phyloP scores from a whole-genome alignment of 1,284 basidiomycete species.

The Sanguinoderma infundibulare region DNA sequence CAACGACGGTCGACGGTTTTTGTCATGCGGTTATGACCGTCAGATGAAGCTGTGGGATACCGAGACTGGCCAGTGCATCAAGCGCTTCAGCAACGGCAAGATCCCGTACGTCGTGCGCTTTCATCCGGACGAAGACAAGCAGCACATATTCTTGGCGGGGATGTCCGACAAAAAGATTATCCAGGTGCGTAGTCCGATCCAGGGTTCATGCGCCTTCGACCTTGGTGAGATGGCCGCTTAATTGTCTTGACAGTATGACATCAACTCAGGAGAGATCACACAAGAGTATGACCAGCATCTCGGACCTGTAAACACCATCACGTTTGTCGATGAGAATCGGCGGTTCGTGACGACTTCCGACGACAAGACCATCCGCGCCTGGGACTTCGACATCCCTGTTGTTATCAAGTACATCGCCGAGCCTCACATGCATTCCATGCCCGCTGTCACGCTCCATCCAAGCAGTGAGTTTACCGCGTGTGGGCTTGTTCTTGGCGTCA shows the following conservation, averaged over 20 bases:
- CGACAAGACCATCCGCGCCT: constrained; percentile 98
- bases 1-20: constrained; percentile 88
- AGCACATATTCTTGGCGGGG: constrained; percentile 95
- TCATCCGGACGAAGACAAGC: constrained; percentile 96
- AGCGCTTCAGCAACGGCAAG: constrained; percentile 96
- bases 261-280: constrained; percentile 89
- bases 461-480: constrained; percentile 66
- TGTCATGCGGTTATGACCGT: constrained; percentile 94
- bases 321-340: constrained; percentile 96
- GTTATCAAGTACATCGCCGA: constrained; percentile 99
- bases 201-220: background rate
- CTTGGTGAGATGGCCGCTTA: constrained; percentile 1
- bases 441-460: constrained; percentile 93
- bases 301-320: constrained; percentile 98
- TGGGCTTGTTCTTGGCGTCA: constrained; percentile 1
- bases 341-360: constrained; percentile 98
- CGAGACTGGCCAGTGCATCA: constrained; percentile 95
- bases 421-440: constrained; percentile 99
- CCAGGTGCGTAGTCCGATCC: constrained; percentile 60
- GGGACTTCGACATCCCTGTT: constrained; percentile 98
- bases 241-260: constrained; percentile 77
- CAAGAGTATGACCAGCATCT: constrained; percentile 99
- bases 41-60: constrained; percentile 99
- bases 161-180: constrained; percentile 99
- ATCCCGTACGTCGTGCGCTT: constrained; percentile 95